phyloP scores from a whole-genome alignment of 192 early-diverging fungal genomes.

The Entophlyctis helioformis region DNA sequence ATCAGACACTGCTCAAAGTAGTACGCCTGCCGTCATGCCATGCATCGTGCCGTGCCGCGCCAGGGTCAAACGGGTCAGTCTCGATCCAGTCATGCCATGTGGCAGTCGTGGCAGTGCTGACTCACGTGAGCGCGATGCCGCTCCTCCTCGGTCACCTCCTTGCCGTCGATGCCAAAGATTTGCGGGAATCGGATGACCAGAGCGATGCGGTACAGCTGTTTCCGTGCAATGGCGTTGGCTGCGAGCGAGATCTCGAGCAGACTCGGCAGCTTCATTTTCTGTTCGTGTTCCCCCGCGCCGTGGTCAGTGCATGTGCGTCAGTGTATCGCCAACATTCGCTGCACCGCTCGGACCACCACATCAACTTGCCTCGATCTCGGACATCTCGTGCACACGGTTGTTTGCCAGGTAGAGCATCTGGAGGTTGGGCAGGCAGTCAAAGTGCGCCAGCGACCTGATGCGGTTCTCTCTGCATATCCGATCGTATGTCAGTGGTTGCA shows the following conservation, averaged over 20 bases:
- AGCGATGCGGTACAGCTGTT: conserved; percentile 34
- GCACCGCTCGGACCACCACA: no score
- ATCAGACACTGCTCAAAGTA: conserved; percentile 30
- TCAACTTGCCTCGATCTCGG: conserved; percentile 39
- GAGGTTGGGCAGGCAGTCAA: conserved; percentile 43
- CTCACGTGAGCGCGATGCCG: conserved; percentile 31
- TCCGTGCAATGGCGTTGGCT: conserved; percentile 39
- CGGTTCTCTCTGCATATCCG: conserved; percentile 35
- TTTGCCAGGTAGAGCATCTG: conserved; percentile 28
- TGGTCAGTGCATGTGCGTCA: no score
- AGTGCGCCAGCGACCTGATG: conserved; percentile 35
- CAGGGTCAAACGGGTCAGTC: neutral
- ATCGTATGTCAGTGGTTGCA: neutral
- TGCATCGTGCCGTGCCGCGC: neutral
- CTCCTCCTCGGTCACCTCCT: conserved; percentile 41
- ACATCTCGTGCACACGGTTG: conserved; percentile 42
- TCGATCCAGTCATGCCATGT: neutral
- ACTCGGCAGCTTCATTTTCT: conserved; percentile 50
- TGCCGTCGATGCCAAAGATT: conserved; percentile 35
- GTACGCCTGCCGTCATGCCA: conserved; percentile 10
- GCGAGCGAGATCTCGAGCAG: conserved; percentile 35
- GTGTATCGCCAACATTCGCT: no score
- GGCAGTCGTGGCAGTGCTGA: neutral
- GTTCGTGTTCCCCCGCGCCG: neutral
- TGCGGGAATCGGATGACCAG: conserved; percentile 41